Conservation (phyloP, 2,329 filamentous ascomycete species). For the Xylaria sp. region DNA sequence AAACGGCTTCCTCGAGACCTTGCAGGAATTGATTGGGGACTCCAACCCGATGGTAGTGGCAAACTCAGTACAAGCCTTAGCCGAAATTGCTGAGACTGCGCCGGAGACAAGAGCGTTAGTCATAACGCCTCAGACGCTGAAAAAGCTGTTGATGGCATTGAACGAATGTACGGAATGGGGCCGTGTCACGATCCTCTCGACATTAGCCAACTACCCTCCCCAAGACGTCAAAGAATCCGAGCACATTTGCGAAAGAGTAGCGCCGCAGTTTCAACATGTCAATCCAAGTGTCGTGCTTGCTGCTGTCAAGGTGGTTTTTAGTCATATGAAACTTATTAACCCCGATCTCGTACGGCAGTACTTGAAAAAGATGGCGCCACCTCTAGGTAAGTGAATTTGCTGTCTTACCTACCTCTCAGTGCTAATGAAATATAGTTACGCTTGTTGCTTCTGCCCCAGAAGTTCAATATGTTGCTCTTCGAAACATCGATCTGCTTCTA, state of each 20-base stretch:
- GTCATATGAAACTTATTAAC: conserved; percentile 88
- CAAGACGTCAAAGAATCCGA: conserved; percentile 93
- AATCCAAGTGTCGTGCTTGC: conserved; percentile 96
- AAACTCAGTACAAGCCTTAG: conserved; percentile 92
- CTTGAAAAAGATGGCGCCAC: conserved; percentile 98
- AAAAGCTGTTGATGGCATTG: conserved; percentile 94
- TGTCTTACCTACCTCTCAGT: conserved; percentile 3
- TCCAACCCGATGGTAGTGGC: conserved; percentile 99
- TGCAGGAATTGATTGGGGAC: conserved; percentile 96
- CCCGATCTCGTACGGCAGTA: conserved; percentile 82
- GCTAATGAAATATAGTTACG: conserved; percentile 68
- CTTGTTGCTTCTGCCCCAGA: conserved; percentile 94
- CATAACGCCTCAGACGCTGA: conserved; percentile 81
- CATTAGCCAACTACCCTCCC: conserved; percentile 85
- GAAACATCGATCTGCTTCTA: conserved; percentile 94
- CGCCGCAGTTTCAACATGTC: conserved; percentile 97
- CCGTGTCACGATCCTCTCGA: conserved; percentile 88
- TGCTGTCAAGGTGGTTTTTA: conserved; percentile 97
- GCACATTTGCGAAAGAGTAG: conserved; percentile 95
- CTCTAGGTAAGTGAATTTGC: conserved; percentile 68
- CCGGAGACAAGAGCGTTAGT: conserved; percentile 88
- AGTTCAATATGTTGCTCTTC: conserved; percentile 94
- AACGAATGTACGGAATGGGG: conserved; percentile 99
- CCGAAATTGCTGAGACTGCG: conserved; percentile 87
- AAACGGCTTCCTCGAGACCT: conserved; percentile 90